Base-by-base conservation (phyloP, 306 rosid genomes). In the Carpinus fangiana region DNA sequence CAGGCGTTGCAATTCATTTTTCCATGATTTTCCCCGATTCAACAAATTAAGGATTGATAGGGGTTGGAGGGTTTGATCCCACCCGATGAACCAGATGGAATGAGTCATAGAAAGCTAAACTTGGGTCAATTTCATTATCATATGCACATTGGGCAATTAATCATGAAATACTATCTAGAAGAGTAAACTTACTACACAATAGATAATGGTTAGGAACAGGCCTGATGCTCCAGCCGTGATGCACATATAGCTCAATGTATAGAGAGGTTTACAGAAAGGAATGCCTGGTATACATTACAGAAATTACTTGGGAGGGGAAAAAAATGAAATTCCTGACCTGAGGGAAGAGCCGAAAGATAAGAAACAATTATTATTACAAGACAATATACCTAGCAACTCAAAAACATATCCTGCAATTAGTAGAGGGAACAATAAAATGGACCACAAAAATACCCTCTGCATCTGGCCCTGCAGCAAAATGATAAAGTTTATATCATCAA, bases 171-270 rank as follows among this genome's bases (percentile, higher is more conserved):
- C n/a, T 10, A 28, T 55, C 69, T 53, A 72, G 73, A 23, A 76
- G 54, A 68, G 68, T 9, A 23, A 79, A 79, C 94, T 88, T 86
- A 90, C 97, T 16, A 88, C 79, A 86, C 70, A 92, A 81, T 85
- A 92, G 75, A 90, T 74, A 64, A 78, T 56, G 68, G 86, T 84
- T 83, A 90, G 82, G 73, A 84, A 82, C 85, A 92, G 82, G 82
- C 93, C 97, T 2, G 95, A 92, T 55, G 90, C 90, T 68, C 97
- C 97, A 23, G 90, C 87, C 0, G 97, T 88, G 79, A 90, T 60
- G 84, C 84, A 92, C 84, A 83, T 87, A 84, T 88, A 92, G 86
- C 97, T 92, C 86, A 90, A 74, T 46, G 97, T 88, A 87, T 90
- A 90, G 57, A 92, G 82, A 9, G 93, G 90, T 83, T 92, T 92